These are phyloP conservation scores for Diaporthe eres DNA, from an alignment of 2,329 filamentous ascomycete genomes.

Conservation along the genomic window DNA sequence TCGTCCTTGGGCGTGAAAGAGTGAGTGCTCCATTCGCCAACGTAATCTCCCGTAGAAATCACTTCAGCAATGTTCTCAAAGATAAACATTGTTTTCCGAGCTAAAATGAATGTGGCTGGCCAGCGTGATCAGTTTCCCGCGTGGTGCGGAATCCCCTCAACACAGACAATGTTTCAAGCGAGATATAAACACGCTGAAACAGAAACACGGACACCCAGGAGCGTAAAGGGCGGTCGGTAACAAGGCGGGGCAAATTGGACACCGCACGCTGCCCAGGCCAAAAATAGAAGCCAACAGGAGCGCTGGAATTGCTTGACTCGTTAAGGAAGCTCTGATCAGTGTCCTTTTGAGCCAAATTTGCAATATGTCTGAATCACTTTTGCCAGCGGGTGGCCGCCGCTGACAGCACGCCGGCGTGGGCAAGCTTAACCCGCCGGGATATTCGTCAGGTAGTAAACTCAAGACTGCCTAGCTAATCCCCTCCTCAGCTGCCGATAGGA, in stretches of 20 bases:
- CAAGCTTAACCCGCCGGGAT: background rate
- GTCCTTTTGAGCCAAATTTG: background rate
- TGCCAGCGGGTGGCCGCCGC: background rate
- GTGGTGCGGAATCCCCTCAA: background rate
- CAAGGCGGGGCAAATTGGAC: background rate
- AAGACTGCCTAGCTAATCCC: background rate
- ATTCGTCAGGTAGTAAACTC: background rate
- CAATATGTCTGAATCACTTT: background rate
- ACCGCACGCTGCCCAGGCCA: background rate
- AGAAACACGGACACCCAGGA: constrained; percentile 5
- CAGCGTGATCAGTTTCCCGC: background rate
- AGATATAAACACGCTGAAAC: constrained; percentile 15
- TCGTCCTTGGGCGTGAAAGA: too few relatives aligned
- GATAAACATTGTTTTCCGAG: background rate
- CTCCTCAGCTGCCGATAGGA: background rate
- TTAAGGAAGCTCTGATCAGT: background rate
- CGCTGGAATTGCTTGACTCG: background rate
- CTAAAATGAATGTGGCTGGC: background rate
- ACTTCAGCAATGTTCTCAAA: background rate
- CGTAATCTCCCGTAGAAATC: background rate
- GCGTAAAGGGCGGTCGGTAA: background rate
- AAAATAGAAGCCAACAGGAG: background rate
- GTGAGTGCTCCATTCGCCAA: too few relatives aligned
- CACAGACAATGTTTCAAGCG: constrained; percentile 27
- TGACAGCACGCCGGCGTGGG: background rate